Base-by-base conservation (phyloP, 805 yeast species). In the Candida xiaguanensis region DNA sequence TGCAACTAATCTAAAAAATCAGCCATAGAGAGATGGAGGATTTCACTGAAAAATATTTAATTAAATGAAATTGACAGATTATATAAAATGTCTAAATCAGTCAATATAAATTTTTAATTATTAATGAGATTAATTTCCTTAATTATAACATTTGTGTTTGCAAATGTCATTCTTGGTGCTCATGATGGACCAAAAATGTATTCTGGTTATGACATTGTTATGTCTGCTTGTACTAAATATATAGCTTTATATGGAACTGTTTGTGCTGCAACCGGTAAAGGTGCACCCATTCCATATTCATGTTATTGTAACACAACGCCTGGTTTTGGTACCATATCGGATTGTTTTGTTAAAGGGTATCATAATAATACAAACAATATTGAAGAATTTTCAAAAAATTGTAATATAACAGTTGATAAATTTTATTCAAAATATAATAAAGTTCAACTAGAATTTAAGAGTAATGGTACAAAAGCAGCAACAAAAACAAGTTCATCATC, bases 301-400 rank as follows among this genome's bases (percentile, higher is more conserved):
- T 54, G 58, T 26, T 48, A 33, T 16, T 54, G 59, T 42, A 33
- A 33, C 8, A 31, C 30, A 13, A 44, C 39, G 11, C 30, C 48
- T 23, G 56, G 55, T 1, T 53, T 54, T 28, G 57, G 55, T 11
- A 49, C 53, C 12, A 20, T 53, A 13, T 25, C 53, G 11, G 52
- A 53, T 13, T 54, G 59, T 39, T 44, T 53, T 14, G 48, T 54
- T 12, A 43, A 40, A 22, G 59, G 58, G 9, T 53, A 50, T 28
- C 17, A 45, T n/a, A 52, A 54, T 37, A 31, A 45, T 14, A 43
- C 49, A 9, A 31, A 34, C 5, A 28, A 40, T 12, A 45, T 54
- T 13, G 26, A 47, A 9, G 45, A 35, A 5, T 54, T 50, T 31
- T 30, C 43, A n/a, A 12, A 30, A 22, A 14, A 14, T 2, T 54